Conservation (phyloP, 495 filamentous ascomycete genomes). For the Trichoderma asperelloides region DNA sequence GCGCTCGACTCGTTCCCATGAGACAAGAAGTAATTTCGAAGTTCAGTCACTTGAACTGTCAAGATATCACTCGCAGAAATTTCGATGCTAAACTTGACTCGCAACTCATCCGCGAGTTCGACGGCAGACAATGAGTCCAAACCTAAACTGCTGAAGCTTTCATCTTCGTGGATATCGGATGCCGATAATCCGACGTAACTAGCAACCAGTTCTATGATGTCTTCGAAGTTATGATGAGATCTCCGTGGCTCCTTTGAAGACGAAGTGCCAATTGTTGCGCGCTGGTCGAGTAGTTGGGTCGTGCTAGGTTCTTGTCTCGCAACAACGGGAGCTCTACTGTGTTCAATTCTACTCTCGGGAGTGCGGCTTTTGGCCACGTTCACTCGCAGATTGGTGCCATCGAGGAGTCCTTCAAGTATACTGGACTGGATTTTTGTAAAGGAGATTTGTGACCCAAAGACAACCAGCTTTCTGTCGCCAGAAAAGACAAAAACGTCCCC, state of each 20-base stretch:
- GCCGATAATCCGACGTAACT: conserved; percentile 13
- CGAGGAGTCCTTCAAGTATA: neutral
- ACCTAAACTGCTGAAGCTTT: conserved; percentile 13
- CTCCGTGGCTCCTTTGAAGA: neutral
- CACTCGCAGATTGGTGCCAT: neutral
- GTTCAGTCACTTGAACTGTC: neutral
- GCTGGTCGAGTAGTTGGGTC: neutral
- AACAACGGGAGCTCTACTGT: neutral
- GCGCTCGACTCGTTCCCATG: neutral
- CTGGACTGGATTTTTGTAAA: conserved; percentile 12
- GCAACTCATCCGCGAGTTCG: conserved; percentile 15
- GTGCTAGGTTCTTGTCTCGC: neutral
- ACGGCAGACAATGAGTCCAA: conserved; percentile 19
- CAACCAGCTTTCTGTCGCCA: conserved; percentile 15
- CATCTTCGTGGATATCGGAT: conserved; percentile 10
- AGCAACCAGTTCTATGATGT: conserved; percentile 13
- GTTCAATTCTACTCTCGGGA: neutral
- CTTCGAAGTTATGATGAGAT: neutral
- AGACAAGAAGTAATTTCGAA: neutral
- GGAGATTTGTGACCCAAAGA: conserved; percentile 16
- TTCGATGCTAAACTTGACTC: neutral
- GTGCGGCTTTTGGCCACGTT: neutral
- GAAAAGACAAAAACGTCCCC: conserved; percentile 26
- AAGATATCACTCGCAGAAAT: neutral
- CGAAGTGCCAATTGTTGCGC: neutral